These are phyloP conservation scores for Claviceps arundinis DNA, from an alignment of 2,329 filamentous ascomycete genomes.

Conservation along the genomic window DNA sequence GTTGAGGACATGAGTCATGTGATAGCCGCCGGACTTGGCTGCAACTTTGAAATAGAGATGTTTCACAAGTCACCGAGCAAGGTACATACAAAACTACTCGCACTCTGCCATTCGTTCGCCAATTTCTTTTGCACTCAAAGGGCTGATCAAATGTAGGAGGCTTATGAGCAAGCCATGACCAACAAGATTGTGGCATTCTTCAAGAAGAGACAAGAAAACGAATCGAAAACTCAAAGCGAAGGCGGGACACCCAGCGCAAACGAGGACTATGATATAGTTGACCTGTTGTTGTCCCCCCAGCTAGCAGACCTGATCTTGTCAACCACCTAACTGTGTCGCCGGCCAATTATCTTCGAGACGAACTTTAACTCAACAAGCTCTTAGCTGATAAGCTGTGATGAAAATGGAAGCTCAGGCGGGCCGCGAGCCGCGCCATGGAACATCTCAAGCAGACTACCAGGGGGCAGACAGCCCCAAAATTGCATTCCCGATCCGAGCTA, in stretches of 20 bases:
- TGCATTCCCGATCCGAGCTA: too few species aligned
- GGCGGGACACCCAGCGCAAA: constrained; percentile 20
- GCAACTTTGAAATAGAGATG: constrained; percentile 34
- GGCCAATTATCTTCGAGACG: too few species aligned
- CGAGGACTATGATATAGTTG: too few species aligned
- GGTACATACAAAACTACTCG: constrained; percentile 17
- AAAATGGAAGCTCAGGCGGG: constrained; percentile 39
- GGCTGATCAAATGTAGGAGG: constrained; percentile 22
- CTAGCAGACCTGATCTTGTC: too few species aligned
- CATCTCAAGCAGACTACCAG: constrained; percentile 28
- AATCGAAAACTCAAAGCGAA: constrained; percentile 30
- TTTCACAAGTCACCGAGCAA: constrained; percentile 34
- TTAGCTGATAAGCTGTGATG: constrained; percentile 32
- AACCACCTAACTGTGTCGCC: too few species aligned
- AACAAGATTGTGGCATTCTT: constrained; percentile 35
- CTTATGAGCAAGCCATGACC: constrained; percentile 36
- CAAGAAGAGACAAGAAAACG: constrained; percentile 36
- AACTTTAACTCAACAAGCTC: constrained; percentile 20
- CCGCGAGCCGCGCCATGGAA: constrained; percentile 30
- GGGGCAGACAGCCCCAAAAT: too few species aligned
- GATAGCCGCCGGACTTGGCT: constrained; percentile 27
- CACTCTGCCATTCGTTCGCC: not conserved
- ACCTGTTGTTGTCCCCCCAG: too few species aligned
- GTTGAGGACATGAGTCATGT: constrained; percentile 26
- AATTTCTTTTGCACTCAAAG: too few species aligned